phyloP scores from a whole-genome alignment of 2,329 filamentous ascomycete genomes.

The Phialophora tarda region DNA sequence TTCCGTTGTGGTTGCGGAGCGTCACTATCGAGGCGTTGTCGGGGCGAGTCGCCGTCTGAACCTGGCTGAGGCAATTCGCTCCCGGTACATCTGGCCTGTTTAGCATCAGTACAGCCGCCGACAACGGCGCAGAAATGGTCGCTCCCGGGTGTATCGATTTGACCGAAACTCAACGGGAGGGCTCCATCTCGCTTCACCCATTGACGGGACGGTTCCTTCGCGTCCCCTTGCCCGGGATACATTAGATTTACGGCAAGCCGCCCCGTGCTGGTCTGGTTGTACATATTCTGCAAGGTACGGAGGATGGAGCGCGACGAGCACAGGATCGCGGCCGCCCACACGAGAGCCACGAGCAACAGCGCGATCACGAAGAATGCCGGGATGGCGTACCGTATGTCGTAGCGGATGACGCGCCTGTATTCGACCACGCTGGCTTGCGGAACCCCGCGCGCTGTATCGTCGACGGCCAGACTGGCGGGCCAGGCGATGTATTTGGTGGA shows the following conservation, averaged over 20 bases:
- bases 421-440: constrained; percentile 38
- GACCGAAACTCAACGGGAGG: neutral
- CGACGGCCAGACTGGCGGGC: constrained; percentile 21
- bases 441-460: constrained; percentile 15
- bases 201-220: neutral
- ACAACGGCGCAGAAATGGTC: neutral
- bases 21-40: neutral
- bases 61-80: neutral
- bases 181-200: neutral
- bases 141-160: neutral
- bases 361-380: constrained; percentile 40
- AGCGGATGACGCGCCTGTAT: constrained; percentile 43
- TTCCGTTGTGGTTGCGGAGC: neutral
- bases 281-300: constrained; percentile 21
- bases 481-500: constrained; percentile 18
- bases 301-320: constrained; percentile 13
- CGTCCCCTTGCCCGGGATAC: neutral
- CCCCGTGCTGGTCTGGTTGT: constrained; percentile 25
- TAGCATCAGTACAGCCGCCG: neutral
- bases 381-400: constrained; percentile 45
- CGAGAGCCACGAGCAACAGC: constrained; percentile 15
- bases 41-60: neutral
- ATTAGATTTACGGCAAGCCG: constrained; percentile 14
- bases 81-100: neutral
- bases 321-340: constrained; percentile 23